Percentiles rank a stretch among this genome's conserved stretches.
Conservation (phyloP, 805 yeast genomes). For the Tetrapisispora namnaoensis region DNA sequence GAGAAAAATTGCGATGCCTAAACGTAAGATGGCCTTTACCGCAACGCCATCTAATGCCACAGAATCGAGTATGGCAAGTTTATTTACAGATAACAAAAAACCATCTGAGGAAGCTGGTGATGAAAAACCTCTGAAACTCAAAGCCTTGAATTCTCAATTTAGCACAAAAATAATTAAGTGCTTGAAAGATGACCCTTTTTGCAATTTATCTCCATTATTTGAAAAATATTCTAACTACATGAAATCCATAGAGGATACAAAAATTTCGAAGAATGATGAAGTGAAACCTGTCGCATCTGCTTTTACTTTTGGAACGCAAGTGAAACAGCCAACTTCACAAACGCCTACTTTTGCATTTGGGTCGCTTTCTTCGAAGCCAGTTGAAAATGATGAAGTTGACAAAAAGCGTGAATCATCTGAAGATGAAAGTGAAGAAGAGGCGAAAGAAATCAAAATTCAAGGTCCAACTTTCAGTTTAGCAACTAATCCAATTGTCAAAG, state of each 20-base stretch:
- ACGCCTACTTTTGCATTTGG: not conserved
- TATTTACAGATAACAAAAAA: slow-evolving; percentile 12
- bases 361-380: not conserved
- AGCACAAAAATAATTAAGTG: slow-evolving; percentile 37
- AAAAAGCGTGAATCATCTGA: not conserved
- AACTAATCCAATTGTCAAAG: slow-evolving; percentile 39
- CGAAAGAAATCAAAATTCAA: slow-evolving; percentile 55
- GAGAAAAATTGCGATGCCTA: slow-evolving; percentile 60
- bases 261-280: slow-evolving; percentile 1
- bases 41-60: not conserved
- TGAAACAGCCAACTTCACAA: not conserved
- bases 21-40: slow-evolving; percentile 29
- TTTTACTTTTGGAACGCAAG: not conserved
- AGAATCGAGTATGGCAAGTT: slow-evolving; percentile 12
- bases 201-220: slow-evolving; percentile 46
- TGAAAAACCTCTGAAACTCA: slow-evolving; percentile 40
- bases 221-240: slow-evolving; percentile 51
- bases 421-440: slow-evolving; percentile 24
- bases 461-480: slow-evolving; percentile 58
- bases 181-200: slow-evolving; percentile 37
- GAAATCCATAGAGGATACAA: slow-evolving; percentile 19
- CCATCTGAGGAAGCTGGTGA: slow-evolving; percentile 1
- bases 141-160: slow-evolving; percentile 59
- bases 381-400: not conserved
- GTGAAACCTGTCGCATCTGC: slow-evolving; percentile 1